phyloP scores from a whole-genome alignment of 371 early-diverging fungal species.

The Mucor velutinosus region DNA sequence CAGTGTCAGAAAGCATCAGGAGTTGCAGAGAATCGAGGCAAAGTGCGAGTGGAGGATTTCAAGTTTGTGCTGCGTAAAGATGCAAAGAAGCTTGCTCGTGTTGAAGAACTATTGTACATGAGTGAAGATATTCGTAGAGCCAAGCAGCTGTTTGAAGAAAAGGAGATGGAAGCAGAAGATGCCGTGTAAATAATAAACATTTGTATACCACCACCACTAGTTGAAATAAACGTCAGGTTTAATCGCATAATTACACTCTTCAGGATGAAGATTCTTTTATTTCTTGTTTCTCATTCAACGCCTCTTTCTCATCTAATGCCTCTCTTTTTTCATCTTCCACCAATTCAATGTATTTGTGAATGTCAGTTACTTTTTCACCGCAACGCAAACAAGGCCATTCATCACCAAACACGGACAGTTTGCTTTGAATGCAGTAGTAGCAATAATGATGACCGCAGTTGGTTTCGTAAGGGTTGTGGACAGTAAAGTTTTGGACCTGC shows the following conservation, averaged over 20 bases:
- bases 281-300: not conserved
- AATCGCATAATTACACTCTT: not conserved
- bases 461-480: slow-evolving; percentile 75
- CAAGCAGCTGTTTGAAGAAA: slow-evolving; percentile 68
- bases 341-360: slow-evolving; percentile 47
- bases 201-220: not conserved
- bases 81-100: slow-evolving; percentile 94
- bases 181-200: slow-evolving; percentile 8
- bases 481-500: slow-evolving; percentile 37
- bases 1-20: slow-evolving; percentile 78
- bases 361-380: slow-evolving; percentile 62
- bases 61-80: slow-evolving; percentile 93
- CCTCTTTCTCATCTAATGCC: too few relatives aligned
- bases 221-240: not conserved
- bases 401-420: slow-evolving; percentile 72
- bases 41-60: slow-evolving; percentile 93
- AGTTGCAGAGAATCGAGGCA: slow-evolving; percentile 66
- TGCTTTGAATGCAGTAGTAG: slow-evolving; percentile 86
- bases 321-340: slow-evolving; percentile 26
- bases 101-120: slow-evolving; percentile 93
- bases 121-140: slow-evolving; percentile 95
- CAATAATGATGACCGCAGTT: slow-evolving; percentile 86
- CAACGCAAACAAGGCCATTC: slow-evolving; percentile 84
- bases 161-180: slow-evolving; percentile 53
- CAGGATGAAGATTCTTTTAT: not conserved